phyloP scores from a whole-genome alignment of 768 basidiomycete genomes.

The Myochromella boudieri region DNA sequence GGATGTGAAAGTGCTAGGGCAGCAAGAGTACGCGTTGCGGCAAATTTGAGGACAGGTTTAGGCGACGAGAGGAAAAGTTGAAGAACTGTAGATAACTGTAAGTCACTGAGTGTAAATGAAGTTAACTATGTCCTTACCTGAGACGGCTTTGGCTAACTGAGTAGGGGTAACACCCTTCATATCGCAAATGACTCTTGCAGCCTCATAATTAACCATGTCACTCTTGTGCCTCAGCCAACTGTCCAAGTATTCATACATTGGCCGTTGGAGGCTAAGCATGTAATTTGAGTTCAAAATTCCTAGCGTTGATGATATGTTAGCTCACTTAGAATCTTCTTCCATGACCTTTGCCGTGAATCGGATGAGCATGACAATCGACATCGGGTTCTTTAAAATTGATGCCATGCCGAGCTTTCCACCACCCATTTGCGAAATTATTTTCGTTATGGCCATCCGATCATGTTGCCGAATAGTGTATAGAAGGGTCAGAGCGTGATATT shows the following conservation, averaged over 20 bases:
- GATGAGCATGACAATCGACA: constrained; percentile 98
- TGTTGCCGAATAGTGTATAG: constrained; percentile 95
- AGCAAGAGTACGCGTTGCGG: constrained; percentile 94
- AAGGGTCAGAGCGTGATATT: constrained; percentile 95
- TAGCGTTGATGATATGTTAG: constrained; percentile 13
- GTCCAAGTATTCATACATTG: constrained; percentile 92
- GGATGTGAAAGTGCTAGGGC: constrained; percentile 87
- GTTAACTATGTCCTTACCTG: constrained; percentile 57
- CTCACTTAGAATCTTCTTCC: constrained; percentile 98
- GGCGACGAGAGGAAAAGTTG: constrained; percentile 96
- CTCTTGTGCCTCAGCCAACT: constrained; percentile 97
- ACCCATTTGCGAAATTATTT: constrained; percentile 98
- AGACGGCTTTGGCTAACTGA: constrained; percentile 85
- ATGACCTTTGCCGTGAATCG: constrained; percentile 98
- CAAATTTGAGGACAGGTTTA: constrained; percentile 93
- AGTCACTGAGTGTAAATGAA: constrained; percentile 1
- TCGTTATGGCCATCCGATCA: constrained; percentile 98
- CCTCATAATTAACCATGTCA: constrained; percentile 99
- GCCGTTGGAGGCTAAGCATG: constrained; percentile 74
- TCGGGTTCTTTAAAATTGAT: constrained; percentile 87
- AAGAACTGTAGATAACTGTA: constrained; percentile 53
- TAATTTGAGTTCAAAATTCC: not conserved
- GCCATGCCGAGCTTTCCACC: constrained; percentile 84
- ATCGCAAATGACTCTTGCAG: constrained; percentile 95
- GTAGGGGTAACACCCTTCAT: constrained; percentile 79